phyloP scores from a whole-genome alignment of 768 basidiomycete species.

The Ephemerocybe angulata region DNA sequence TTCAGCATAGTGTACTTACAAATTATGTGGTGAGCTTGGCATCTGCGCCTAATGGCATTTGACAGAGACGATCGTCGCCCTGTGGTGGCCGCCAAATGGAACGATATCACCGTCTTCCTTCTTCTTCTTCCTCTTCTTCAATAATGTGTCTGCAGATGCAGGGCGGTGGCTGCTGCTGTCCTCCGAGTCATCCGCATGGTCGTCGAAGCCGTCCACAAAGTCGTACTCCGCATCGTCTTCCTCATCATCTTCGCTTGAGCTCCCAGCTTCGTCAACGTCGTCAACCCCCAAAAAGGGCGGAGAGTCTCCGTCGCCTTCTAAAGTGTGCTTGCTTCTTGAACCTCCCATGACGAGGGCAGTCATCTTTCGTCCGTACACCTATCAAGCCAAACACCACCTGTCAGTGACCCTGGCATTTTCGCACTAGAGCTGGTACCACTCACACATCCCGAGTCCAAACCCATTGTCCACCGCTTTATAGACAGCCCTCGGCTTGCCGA shows the following conservation, averaged over 20 bases:
- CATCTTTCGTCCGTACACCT: slow-evolving; percentile 59
- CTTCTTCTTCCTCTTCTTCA: slow-evolving; percentile 8
- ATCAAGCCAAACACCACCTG: background rate
- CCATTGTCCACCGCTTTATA: slow-evolving; percentile 77
- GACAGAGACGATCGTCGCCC: slow-evolving; percentile 28
- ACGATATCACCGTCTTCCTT: slow-evolving; percentile 28
- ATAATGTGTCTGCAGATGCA: background rate
- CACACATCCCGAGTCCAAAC: slow-evolving; percentile 86
- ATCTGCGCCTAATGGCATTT: background rate
- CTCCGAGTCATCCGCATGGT: slow-evolving; percentile 2
- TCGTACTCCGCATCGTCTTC: slow-evolving; percentile 11
- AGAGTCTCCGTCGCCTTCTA: too few species aligned
- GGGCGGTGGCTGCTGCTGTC: background rate
- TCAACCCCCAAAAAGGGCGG: slow-evolving; percentile 20
- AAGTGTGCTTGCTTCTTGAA: too few species aligned
- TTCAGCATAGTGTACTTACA: background rate
- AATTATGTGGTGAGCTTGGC: background rate
- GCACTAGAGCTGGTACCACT: slow-evolving; percentile 24
- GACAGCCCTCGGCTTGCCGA: slow-evolving; percentile 77
- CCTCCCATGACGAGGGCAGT: slow-evolving; percentile 63
- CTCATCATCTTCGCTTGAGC: slow-evolving; percentile 16
- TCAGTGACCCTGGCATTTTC: background rate
- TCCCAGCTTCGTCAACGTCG: slow-evolving; percentile 14
- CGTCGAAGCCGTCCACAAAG: slow-evolving; percentile 14
- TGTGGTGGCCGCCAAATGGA: slow-evolving; percentile 54